Conservation (phyloP, 2,329 filamentous ascomycete species). For the Pyrenochaeta sp. region DNA sequence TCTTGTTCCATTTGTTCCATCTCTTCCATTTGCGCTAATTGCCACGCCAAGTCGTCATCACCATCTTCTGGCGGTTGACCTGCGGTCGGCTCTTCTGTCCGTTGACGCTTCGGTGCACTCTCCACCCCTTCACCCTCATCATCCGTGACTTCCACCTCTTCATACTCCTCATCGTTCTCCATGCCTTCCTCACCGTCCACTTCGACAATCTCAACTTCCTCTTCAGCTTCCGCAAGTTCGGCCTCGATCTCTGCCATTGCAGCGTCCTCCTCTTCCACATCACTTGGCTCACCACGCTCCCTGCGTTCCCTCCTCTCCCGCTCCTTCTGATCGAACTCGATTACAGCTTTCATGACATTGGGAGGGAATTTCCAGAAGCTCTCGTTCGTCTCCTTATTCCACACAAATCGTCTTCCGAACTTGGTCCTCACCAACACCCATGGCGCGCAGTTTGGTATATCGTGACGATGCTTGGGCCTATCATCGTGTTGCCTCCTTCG, state of each 20-base stretch:
- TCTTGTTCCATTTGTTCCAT: slow-evolving; percentile 81
- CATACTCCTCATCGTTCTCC: slow-evolving; percentile 75
- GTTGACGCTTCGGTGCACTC: slow-evolving; percentile 60
- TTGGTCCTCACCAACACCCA: slow-evolving; percentile 96
- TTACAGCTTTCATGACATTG: slow-evolving; percentile 78
- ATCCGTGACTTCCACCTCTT: slow-evolving; percentile 78
- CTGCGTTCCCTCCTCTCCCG: slow-evolving; percentile 68
- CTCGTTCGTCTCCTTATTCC: slow-evolving; percentile 84
- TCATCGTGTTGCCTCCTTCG: slow-evolving; percentile 76
- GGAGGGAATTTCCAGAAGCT: slow-evolving; percentile 96
- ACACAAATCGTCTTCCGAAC: slow-evolving; percentile 85
- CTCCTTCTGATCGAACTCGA: slow-evolving; percentile 75
- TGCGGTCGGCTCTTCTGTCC: slow-evolving; percentile 54
- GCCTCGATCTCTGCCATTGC: slow-evolving; percentile 47
- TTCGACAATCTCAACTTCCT: slow-evolving; percentile 43
- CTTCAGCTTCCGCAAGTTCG: slow-evolving; percentile 39
- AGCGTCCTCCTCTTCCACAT: slow-evolving; percentile 41
- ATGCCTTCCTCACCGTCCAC: slow-evolving; percentile 51
- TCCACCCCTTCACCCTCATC: slow-evolving; percentile 55
- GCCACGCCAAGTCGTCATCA: slow-evolving; percentile 93
- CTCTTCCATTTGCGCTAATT: slow-evolving; percentile 87
- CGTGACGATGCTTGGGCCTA: slow-evolving; percentile 79
- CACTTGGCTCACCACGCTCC: slow-evolving; percentile 56
- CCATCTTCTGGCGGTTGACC: slow-evolving; percentile 77
- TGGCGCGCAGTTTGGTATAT: slow-evolving; percentile 81